Conservation (phyloP, 352 stramenopile genomes). For the Phytopythium chamaehyphon region DNA sequence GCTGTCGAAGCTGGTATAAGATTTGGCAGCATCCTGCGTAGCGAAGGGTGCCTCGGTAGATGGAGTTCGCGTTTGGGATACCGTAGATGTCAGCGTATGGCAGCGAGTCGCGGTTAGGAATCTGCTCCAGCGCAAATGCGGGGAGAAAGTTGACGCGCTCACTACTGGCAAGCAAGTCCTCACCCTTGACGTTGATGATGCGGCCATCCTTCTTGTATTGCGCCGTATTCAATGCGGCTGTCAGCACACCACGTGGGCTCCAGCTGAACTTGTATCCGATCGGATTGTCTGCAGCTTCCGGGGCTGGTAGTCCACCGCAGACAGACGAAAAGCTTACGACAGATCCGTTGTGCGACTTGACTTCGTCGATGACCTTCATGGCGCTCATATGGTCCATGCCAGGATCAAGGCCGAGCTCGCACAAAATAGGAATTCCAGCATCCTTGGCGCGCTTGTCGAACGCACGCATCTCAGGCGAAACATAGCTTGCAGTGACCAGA, state of each 20-base stretch:
- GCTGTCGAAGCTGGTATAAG: constrained; percentile 87
- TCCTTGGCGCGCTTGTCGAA: constrained; percentile 70
- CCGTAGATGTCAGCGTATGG: constrained; percentile 93
- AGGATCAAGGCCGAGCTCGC: constrained; percentile 94
- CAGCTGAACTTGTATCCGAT: constrained; percentile 98
- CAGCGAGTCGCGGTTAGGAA: constrained; percentile 94
- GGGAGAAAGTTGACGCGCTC: constrained; percentile 85
- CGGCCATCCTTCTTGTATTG: constrained; percentile 85
- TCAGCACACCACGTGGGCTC: constrained; percentile 94
- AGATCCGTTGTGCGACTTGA: constrained; percentile 86
- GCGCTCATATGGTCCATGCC: constrained; percentile 97
- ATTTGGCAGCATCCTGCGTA: constrained; percentile 92
- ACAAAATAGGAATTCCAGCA: constrained; percentile 90
- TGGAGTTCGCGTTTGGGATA: constrained; percentile 88
- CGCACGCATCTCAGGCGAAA: constrained; percentile 91
- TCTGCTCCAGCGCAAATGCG: constrained; percentile 91
- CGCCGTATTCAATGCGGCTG: constrained; percentile 88
- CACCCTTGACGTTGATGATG: constrained; percentile 79
- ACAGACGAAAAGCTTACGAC: constrained; percentile 93
- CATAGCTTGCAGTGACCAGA: constrained; percentile 95
- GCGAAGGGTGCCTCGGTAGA: constrained; percentile 93
- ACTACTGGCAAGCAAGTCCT: constrained; percentile 85
- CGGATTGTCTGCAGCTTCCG: constrained; percentile 93
- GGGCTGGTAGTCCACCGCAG: constrained; percentile 92
- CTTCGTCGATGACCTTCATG: constrained; percentile 96